Percentiles rank a stretch among this genome's conserved stretches.
phyloP scores from a whole-genome alignment of 768 basidiomycete genomes.

The Pleurotus salmoneostramineus region DNA sequence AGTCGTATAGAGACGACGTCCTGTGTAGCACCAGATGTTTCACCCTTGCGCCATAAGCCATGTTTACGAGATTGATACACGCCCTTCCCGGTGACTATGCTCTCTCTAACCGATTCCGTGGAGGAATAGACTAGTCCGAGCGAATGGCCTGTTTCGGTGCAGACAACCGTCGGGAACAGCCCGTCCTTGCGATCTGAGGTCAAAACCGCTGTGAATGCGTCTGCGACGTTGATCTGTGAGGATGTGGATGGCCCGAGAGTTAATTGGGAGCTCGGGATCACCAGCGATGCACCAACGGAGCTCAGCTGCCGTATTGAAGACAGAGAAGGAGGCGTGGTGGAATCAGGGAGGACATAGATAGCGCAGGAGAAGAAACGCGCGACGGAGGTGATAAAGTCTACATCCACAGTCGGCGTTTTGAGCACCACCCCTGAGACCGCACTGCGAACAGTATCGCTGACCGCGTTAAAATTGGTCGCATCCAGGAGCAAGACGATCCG shows the following conservation, averaged over 20 bases:
- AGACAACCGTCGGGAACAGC: constrained; percentile 89
- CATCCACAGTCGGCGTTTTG: constrained; percentile 67
- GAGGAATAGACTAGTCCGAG: constrained; percentile 98
- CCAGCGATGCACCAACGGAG: constrained; percentile 56
- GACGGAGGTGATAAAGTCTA: constrained; percentile 75
- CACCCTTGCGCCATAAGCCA: constrained; percentile 95
- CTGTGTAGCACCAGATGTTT: constrained; percentile 93
- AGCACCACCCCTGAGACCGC: constrained; percentile 78
- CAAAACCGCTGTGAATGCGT: constrained; percentile 82
- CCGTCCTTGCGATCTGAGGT: constrained; percentile 87
- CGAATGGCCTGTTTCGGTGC: constrained; percentile 70
- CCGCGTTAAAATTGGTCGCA: constrained; percentile 65
- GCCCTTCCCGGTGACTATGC: constrained; percentile 84
- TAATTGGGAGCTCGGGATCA: constrained; percentile 71
- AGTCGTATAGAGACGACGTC: constrained; percentile 75
- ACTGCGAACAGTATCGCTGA: constrained; percentile 69
- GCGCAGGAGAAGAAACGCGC: constrained; percentile 67
- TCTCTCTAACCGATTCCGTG: constrained; percentile 75
- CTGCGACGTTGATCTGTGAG: constrained; percentile 66
- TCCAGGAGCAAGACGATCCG: constrained; percentile 77
- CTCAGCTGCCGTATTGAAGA: constrained; percentile 58
- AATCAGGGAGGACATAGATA: constrained; percentile 56
- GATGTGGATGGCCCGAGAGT: constrained; percentile 52
- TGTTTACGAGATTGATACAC: constrained; percentile 96
- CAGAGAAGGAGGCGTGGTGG: constrained; percentile 48